phyloP scores from a whole-genome alignment of 306 rosid genomes.

The Clitoria ternatea region DNA sequence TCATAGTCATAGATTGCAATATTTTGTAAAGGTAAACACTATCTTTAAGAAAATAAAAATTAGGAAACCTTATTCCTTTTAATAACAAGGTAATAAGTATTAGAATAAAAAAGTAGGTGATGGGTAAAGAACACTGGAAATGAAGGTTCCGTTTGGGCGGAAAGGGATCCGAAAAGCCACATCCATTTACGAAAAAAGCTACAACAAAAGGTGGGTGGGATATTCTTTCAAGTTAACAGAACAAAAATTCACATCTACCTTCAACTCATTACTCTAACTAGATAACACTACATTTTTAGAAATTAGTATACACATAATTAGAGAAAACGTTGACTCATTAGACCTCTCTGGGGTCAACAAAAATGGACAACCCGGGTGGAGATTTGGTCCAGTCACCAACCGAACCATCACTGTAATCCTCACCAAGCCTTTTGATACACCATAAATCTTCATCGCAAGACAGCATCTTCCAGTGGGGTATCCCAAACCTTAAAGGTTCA shows the following conservation, averaged over 20 bases:
- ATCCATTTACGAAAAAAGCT: constrained; percentile 44
- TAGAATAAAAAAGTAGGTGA: no score
- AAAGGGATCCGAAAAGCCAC: constrained; percentile 42
- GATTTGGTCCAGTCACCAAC: constrained; percentile 98
- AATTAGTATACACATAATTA: background rate
- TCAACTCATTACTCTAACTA: constrained; percentile 23
- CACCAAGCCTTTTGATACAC: constrained; percentile 81
- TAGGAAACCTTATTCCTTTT: no score
- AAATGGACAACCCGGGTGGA: constrained; percentile 64
- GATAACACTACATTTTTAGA: constrained; percentile 8
- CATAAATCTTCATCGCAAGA: constrained; percentile 77
- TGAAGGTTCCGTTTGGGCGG: constrained; percentile 35
- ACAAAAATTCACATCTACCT: constrained; percentile 32
- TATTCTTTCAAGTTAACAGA: constrained; percentile 31
- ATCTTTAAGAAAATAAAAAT: no score
- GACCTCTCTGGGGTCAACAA: constrained; percentile 93
- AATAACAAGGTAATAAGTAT: no score
- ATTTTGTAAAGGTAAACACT: no score
- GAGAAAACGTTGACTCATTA: constrained; percentile 5
- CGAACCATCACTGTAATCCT: constrained; percentile 81
- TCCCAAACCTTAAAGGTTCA: constrained; percentile 59
- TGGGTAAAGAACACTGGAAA: constrained; percentile 15
- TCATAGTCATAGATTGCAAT: constrained; percentile 1
- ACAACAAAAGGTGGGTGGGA: constrained; percentile 18
- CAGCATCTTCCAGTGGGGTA: constrained; percentile 88